Evolutionary conservation across 2,329 filamentous ascomycete genomes (phyloP), one percentile per base, ranked within the genome.

Genomic region (Exophiala sideris): DNA sequence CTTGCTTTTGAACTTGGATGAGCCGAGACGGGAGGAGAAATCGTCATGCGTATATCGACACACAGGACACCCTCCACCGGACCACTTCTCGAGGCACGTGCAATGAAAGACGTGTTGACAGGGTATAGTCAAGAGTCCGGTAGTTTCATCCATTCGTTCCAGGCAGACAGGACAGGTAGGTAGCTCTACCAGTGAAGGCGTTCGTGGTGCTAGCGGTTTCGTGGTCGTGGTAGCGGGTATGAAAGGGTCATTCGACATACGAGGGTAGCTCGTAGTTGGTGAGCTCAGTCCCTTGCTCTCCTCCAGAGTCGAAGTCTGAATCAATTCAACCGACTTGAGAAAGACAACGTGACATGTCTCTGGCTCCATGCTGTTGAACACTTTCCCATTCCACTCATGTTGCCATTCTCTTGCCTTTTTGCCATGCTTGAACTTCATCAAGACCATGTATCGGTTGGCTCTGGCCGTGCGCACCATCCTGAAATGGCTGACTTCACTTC

Each of bases 21-120:
- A 52, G 5, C 51, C 57, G 12, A 56, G 36, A 33, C 64, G 65
- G 34, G 68, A 71, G 45, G 68, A 72, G 53, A 74, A 69, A 52
- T 80, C 78, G 44, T 84, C 82, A 64, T 88, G 84, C 1, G 91
- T 95, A 65, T 95, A 96, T 33, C 94, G 84, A 66, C 94, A 99
- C 5, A 99, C 91, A 0, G 94, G 94, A 67, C 94, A 99, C 3
- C 92, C 92, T 21, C 86, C 88, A 3, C 92, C 91, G 67, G 89
- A 89, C 94, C 94, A 99, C 68, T 94, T 97, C 66, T 96, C 89
- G 1, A 99, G 78, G 71, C 94, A 99, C 1, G 87, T 91, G 68
- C 94, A 97, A 70, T 99, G 94, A 68, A 99, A 99, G 48, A 97
- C 90, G 66, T 99, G 94, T 66, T 97, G 92, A 68, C 94, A 99